These are phyloP conservation scores for Ganoderma multipileum DNA, from an alignment of 1,284 basidiomycete genomes.

Conservation along the genomic window DNA sequence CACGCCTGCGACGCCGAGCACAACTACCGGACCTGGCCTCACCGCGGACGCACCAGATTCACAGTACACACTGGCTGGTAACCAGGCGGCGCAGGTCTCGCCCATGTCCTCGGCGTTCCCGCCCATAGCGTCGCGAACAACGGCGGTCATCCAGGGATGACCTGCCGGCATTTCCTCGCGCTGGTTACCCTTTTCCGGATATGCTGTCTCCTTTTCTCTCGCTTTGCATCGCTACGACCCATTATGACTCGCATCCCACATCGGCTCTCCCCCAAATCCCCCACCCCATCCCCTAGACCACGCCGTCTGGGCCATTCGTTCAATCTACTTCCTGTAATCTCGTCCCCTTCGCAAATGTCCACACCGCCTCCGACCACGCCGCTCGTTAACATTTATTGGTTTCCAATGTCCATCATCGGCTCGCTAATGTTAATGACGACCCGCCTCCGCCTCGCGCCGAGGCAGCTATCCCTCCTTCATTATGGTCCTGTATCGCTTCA, in stretches of 20 bases:
- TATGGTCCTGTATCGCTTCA: conserved; percentile 2
- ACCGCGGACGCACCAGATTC: conserved; percentile 33
- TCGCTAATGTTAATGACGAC: conserved; percentile 24
- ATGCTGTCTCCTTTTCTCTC: conserved; percentile 11
- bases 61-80: conserved; percentile 34
- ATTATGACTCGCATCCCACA: conserved; percentile 24
- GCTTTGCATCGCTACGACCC: conserved; percentile 22
- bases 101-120: conserved; percentile 81
- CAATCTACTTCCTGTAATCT: conserved; percentile 8
- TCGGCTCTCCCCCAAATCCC: neutral
- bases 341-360: conserved; percentile 7
- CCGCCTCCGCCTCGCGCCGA: neutral
- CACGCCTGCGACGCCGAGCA: conserved; percentile 63
- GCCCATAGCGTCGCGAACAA: conserved; percentile 37
- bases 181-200: conserved; percentile 4
- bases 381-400: conserved; percentile 24
- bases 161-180: neutral
- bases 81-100: conserved; percentile 63
- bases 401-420: conserved; percentile 5
- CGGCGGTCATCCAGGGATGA: conserved; percentile 33
- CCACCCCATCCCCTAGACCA: conserved; percentile 11
- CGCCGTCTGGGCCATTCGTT: conserved; percentile 12
- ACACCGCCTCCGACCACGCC: conserved; percentile 11
- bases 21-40: conserved; percentile 39
- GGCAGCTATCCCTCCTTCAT: conserved; percentile 3